Base-by-base conservation (phyloP, 805 yeast species). In the Barnettozyma botsteinii region DNA sequence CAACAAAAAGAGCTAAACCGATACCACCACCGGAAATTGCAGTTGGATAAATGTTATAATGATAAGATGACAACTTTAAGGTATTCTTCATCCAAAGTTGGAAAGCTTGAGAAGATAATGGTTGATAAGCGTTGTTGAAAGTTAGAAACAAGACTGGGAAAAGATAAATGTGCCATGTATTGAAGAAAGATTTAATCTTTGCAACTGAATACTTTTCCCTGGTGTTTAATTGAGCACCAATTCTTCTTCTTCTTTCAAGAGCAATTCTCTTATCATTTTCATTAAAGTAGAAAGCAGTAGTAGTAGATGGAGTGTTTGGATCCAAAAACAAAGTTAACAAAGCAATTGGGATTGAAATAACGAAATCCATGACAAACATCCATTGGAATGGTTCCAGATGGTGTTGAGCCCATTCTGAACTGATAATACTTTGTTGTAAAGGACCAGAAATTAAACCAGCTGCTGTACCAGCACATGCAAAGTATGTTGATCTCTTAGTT, bases 81-180 rank as follows among this genome's bases (percentile, higher is more conserved):
- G 60, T 65, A 18, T 43, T 45, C 43, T 66, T 65, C 59, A 68
- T 72, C 78, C 77, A 74, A 3, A 67, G 56, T 20, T 61, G 59
- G 45, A 73, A 62, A 0, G 75, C 64, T 14, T 74, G 75, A 38
- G 66, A 72, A 5, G 60, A 34, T 2, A 53, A 50, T n/a, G 66
- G 61, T 38, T 62, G 43, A 27, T 41, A 40, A 6, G 47, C n/a
- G 15, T 50, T 48, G 38, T 50, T 50, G 43, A 47, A 53, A 10
- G 46, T 15, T 15, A 50, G 37, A 42, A 53, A 53, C 20, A 51
- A 21, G 1, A 41, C 5, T 15, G 76, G 76, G 49, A 72, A 71
- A 15, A 69, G 66, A 31, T 51, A 69, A 24, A 70, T 57, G 53
- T 72, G 77, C 78, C 78, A 72, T 5, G 75, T 67, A 41, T 47